Percentiles rank a stretch among this genome's conserved stretches.
Conservation (phyloP, 148 eudicot species). For the Nepenthes mirabilis region DNA sequence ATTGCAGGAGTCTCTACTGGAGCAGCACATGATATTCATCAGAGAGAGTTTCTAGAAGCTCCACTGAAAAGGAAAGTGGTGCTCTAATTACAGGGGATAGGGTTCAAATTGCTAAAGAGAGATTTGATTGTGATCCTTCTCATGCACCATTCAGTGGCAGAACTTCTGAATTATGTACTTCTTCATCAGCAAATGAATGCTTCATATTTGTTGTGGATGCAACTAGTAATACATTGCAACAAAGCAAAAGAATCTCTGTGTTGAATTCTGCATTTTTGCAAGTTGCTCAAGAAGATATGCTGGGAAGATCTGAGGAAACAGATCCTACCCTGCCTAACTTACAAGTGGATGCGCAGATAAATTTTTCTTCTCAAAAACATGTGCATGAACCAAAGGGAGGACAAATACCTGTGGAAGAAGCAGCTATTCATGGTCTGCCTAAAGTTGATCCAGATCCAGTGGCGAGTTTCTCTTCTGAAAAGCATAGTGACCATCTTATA, state of each 20-base stretch:
- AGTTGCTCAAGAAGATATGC: constrained; percentile 2
- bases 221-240: too few relatives aligned
- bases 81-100: too few relatives aligned
- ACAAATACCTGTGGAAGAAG: constrained; percentile 1
- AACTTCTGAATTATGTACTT: too few relatives aligned
- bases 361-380: not conserved
- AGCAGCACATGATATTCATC: too few relatives aligned
- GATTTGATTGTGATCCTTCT: too few relatives aligned
- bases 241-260: not conserved
- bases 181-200: too few relatives aligned
- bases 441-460: not conserved
- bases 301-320: not conserved
- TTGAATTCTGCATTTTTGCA: not conserved
- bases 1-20: too few relatives aligned
- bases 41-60: too few relatives aligned
- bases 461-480: not conserved
- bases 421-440: not conserved
- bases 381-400: not conserved
- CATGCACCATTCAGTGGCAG: too few relatives aligned
- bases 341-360: not conserved
- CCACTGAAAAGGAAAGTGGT: too few relatives aligned
- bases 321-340: constrained; percentile 6
- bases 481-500: not conserved
- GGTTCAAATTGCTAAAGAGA: too few relatives aligned
- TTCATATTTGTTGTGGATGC: too few relatives aligned